phyloP scores from a whole-genome alignment of 2,329 filamentous ascomycete genomes.

The Exutisphaerella laricina region DNA sequence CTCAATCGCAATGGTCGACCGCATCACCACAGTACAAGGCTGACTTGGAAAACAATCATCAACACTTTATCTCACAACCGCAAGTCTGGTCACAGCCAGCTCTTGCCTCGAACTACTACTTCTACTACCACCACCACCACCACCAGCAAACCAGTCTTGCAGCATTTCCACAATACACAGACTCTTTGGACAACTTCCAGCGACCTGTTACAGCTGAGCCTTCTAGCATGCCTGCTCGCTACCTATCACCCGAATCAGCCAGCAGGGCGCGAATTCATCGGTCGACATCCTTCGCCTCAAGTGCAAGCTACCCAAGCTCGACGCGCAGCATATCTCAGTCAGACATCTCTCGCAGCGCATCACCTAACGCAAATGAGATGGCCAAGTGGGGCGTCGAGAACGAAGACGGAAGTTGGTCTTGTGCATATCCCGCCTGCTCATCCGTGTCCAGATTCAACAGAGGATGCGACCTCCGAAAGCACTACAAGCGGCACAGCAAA shows the following conservation, averaged over 20 bases:
- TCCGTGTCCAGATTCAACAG: slow-evolving; percentile 54
- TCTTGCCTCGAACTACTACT: slow-evolving; percentile 13
- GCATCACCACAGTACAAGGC: slow-evolving; percentile 8
- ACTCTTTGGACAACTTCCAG: slow-evolving; percentile 7
- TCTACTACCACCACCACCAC: no score
- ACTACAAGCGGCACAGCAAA: slow-evolving; percentile 58
- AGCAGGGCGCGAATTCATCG: slow-evolving; percentile 15
- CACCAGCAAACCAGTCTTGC: slow-evolving; percentile 1
- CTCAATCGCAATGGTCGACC: slow-evolving; percentile 9
- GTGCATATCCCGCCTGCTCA: slow-evolving; percentile 54
- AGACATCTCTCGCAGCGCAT: slow-evolving; percentile 28
- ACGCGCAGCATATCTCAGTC: slow-evolving; percentile 19
- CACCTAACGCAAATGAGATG: slow-evolving; percentile 32
- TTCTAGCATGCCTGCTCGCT: slow-evolving; percentile 10
- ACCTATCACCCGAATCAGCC: slow-evolving; percentile 20
- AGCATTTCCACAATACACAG: slow-evolving; percentile 16
- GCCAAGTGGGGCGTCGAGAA: slow-evolving; percentile 39
- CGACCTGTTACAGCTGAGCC: slow-evolving; percentile 8
- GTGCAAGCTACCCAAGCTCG: slow-evolving; percentile 29
- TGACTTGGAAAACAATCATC: background rate
- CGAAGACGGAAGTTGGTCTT: slow-evolving; percentile 51
- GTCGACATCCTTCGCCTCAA: slow-evolving; percentile 27
- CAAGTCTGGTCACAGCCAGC: slow-evolving; percentile 12
- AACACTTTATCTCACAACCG: background rate
- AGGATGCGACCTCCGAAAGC: slow-evolving; percentile 57